phyloP scores from a whole-genome alignment of 2,329 filamentous ascomycete species.

The Fusarium foetens region DNA sequence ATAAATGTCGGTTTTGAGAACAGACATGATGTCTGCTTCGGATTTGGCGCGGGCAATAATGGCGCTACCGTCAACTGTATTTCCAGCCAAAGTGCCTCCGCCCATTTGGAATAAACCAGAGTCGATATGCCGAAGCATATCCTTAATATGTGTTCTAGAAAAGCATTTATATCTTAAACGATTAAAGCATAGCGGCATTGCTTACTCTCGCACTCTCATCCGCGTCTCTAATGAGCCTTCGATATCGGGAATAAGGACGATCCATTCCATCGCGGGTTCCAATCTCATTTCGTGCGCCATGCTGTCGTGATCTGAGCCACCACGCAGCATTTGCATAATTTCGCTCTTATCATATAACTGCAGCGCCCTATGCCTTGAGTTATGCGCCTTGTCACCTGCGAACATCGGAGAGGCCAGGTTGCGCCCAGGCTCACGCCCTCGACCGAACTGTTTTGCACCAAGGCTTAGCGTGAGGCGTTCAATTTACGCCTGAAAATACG shows the following conservation, averaged over 20 bases:
- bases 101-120: conserved; percentile 6
- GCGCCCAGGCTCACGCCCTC: neutral
- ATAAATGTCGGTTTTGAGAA: neutral
- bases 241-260: neutral
- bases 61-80: neutral
- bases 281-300: neutral
- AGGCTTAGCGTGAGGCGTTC: too few species aligned
- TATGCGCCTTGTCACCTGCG: neutral
- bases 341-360: neutral
- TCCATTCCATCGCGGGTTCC: neutral
- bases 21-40: neutral
- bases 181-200: fast-evolving
- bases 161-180: fast-evolving
- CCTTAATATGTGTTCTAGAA: neutral
- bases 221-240: neutral
- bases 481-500: neutral
- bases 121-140: neutral
- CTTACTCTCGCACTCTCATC: neutral
- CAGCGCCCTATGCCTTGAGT: neutral
- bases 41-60: neutral
- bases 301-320: neutral
- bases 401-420: fast-evolving
- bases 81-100: neutral
- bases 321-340: neutral
- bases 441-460: fast-evolving